Percentiles rank a stretch among this genome's conserved stretches.
Conservation (phyloP, 352 stramenopile genomes). For the Pythium folliculosum region DNA sequence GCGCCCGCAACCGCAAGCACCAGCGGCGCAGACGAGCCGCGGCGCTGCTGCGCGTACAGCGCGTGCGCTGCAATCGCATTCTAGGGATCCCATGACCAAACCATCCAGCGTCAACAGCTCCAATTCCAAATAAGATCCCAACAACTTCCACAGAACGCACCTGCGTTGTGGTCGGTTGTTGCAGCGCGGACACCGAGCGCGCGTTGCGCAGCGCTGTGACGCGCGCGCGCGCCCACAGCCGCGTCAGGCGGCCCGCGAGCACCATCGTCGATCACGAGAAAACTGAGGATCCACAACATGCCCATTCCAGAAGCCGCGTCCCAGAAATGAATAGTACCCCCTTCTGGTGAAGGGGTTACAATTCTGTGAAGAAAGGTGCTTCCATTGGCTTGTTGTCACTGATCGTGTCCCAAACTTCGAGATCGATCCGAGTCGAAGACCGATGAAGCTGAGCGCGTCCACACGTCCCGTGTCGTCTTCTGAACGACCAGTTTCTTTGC, state of each 20-base stretch:
- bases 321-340: background rate
- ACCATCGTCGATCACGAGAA: slow-evolving; percentile 11
- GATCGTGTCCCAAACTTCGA: too few species aligned
- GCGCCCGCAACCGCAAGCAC: slow-evolving; percentile 11
- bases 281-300: background rate
- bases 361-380: background rate
- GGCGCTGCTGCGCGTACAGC: background rate
- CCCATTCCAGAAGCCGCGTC: background rate
- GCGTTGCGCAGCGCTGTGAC: slow-evolving; percentile 1
- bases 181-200: background rate
- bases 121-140: background rate
- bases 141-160: background rate
- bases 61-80: slow-evolving; percentile 1
- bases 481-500: background rate
- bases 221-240: slow-evolving; percentile 4
- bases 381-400: too few species aligned
- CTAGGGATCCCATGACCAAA: slow-evolving; percentile 3
- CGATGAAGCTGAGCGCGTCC: too few species aligned
- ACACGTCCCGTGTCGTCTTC: too few species aligned
- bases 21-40: background rate
- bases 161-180: background rate
- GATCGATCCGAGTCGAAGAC: too few species aligned
- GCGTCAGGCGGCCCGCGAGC: slow-evolving; percentile 4
- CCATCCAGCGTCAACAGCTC: background rate
- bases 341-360: background rate